Conservation (phyloP, 345 rosid species). For the Punica granatum region DNA sequence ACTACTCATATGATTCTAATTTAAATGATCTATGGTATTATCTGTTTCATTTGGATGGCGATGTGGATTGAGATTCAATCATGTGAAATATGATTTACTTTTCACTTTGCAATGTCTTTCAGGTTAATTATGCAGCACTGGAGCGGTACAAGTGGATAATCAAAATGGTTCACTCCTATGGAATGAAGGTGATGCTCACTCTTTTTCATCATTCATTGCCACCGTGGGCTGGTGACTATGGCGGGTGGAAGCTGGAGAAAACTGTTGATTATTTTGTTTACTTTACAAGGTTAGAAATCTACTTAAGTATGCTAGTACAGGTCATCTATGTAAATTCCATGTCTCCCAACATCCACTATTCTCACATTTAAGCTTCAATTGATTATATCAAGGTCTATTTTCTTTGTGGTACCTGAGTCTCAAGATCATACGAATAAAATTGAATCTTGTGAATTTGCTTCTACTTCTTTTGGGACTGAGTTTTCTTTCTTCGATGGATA, state of each 20-base stretch:
- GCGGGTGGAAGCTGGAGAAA: slow-evolving; percentile 96
- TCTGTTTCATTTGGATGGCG: not conserved
- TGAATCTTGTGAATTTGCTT: not conserved
- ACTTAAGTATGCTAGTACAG: not conserved
- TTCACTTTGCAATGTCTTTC: slow-evolving; percentile 10
- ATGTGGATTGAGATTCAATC: not conserved
- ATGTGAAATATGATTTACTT: not conserved
- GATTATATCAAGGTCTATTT: not conserved
- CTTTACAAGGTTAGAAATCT: slow-evolving; percentile 53
- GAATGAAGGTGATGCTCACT: slow-evolving; percentile 98
- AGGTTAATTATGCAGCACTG: slow-evolving; percentile 86
- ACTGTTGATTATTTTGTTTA: slow-evolving; percentile 82
- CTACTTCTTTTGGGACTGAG: not conserved
- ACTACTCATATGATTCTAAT: slow-evolving; percentile 4
- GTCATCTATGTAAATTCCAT: not conserved
- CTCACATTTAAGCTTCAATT: not conserved
- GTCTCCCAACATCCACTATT: not conserved
- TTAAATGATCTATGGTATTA: not conserved
- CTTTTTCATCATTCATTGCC: slow-evolving; percentile 95
- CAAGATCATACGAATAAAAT: not conserved
- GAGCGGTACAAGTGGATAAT: slow-evolving; percentile 90
- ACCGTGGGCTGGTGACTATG: slow-evolving; percentile 95
- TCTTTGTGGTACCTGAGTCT: not conserved
- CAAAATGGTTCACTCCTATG: slow-evolving; percentile 58
- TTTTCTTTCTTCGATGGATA: slow-evolving; percentile 7